These are phyloP conservation scores for Cyclotella kingstonii DNA, from an alignment of 108 stramenopile species.

Conservation along the genomic window DNA sequence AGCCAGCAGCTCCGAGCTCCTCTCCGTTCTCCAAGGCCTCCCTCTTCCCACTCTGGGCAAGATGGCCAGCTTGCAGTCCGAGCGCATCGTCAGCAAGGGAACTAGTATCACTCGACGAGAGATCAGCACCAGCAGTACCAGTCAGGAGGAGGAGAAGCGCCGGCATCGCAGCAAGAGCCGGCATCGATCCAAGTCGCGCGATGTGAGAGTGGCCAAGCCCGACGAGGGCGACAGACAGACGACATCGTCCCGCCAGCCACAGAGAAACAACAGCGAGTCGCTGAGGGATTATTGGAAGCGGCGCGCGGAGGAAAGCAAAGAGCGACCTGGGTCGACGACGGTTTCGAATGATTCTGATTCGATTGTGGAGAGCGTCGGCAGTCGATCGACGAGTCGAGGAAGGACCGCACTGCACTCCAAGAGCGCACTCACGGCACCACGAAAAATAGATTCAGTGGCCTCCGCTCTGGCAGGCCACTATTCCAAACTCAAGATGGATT, in stretches of 20 bases:
- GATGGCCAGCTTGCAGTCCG: no score
- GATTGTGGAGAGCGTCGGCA: not conserved
- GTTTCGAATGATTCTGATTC: not conserved
- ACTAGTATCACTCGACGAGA: no score
- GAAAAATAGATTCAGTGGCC: constrained; percentile 30
- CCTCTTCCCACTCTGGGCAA: no score
- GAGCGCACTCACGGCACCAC: not conserved
- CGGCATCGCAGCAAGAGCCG: not conserved
- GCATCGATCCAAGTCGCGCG: constrained; percentile 21
- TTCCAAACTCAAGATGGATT: not conserved
- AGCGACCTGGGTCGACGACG: not conserved
- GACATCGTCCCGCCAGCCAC: not conserved
- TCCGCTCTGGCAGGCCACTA: constrained; percentile 12
- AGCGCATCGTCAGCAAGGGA: no score
- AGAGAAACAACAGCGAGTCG: constrained; percentile 3
- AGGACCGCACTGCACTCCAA: not conserved
- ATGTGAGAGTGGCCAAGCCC: not conserved
- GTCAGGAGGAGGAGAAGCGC: not conserved
- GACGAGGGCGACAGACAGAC: not conserved
- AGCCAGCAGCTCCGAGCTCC: no score
- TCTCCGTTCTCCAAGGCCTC: no score
- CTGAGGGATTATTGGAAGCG: constrained; percentile 32
- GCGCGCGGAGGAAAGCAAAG: constrained; percentile 37
- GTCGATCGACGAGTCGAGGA: constrained; percentile 19
- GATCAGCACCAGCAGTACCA: no score